These are phyloP conservation scores for Beauveria pseudobassiana DNA, from an alignment of 2,329 filamentous ascomycete species.

Conservation along the genomic window DNA sequence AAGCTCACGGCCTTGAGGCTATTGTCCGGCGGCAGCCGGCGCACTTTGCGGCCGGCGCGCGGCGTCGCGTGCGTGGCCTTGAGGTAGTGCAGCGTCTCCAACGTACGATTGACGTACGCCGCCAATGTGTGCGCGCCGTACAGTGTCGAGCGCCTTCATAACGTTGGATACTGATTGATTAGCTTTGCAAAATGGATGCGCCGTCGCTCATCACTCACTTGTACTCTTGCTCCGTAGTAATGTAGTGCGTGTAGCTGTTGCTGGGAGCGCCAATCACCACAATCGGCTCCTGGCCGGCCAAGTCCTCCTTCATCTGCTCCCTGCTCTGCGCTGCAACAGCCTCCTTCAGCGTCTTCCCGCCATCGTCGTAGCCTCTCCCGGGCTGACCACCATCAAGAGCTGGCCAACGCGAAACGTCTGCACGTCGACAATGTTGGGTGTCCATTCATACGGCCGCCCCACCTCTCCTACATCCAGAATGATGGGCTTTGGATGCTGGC, in stretches of 20 bases:
- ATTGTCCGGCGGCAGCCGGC: constrained; percentile 67
- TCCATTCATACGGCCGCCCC: constrained; percentile 70
- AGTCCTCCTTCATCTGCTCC: constrained; percentile 32
- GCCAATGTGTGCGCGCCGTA: constrained; percentile 80
- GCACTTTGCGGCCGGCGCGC: constrained; percentile 27
- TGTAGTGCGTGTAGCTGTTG: constrained; percentile 81
- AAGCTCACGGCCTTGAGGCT: constrained; percentile 67
- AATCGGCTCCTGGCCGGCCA: constrained; percentile 43
- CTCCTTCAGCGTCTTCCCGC: constrained; percentile 73
- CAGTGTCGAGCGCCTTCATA: constrained; percentile 89
- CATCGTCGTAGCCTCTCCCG: constrained; percentile 91
- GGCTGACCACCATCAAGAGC: constrained; percentile 73
- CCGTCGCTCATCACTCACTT: constrained; percentile 19
- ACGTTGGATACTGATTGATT: constrained; percentile 55
- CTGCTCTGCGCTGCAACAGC: constrained; percentile 51
- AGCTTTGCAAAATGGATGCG: background rate
- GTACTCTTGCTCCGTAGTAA: constrained; percentile 62
- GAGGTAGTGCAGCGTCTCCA: constrained; percentile 62
- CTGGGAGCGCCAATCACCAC: constrained; percentile 81
- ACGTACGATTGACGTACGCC: constrained; percentile 76
- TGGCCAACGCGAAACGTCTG: constrained; percentile 80
- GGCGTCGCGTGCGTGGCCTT: constrained; percentile 33
- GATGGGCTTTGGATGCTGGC: constrained; percentile 76
- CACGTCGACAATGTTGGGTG: constrained; percentile 82
- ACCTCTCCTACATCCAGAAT: constrained; percentile 80